Evolutionary conservation across 78 protist genomes (phyloP).

Genomic region (Dictyostelium capitatum): DNA sequence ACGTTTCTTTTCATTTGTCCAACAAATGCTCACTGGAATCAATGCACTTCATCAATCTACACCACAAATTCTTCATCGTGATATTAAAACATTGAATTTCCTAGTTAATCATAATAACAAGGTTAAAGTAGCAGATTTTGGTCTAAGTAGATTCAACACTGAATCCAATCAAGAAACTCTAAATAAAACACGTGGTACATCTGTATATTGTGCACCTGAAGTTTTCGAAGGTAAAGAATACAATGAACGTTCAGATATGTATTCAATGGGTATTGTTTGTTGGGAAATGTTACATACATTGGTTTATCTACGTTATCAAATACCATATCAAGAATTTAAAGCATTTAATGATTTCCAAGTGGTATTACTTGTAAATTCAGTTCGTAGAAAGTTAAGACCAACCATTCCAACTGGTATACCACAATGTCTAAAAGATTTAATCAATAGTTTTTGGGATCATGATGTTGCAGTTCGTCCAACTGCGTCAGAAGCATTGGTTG

Average conservation of each 20-base stretch:
- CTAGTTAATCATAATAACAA: slow-evolving; percentile 36
- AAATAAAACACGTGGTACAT: slow-evolving; percentile 79
- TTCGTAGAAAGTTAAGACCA: slow-evolving; percentile 70
- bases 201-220: slow-evolving; percentile 85
- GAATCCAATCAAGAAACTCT: slow-evolving; percentile 68
- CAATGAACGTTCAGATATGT: slow-evolving; percentile 56
- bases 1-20: slow-evolving; percentile 50
- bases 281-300: slow-evolving; percentile 77
- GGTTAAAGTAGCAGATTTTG: slow-evolving; percentile 75
- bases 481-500: slow-evolving; percentile 32
- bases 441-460: slow-evolving; percentile 64
- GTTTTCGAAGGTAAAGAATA: slow-evolving; percentile 80
- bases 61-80: slow-evolving; percentile 80
- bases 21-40: slow-evolving; percentile 60
- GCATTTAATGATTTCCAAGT: slow-evolving; percentile 79
- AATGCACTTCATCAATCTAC: slow-evolving; percentile 38
- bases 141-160: slow-evolving; percentile 77
- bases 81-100: slow-evolving; percentile 73
- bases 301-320: slow-evolving; percentile 64
- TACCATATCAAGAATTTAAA: slow-evolving; percentile 77
- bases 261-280: slow-evolving; percentile 70
- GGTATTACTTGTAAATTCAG: slow-evolving; percentile 20
- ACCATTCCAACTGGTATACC: slow-evolving; percentile 75
- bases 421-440: slow-evolving; percentile 3
- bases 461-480: slow-evolving; percentile 54